Conservation (phyloP, 2,329 filamentous ascomycete species). For the Septoria linicola region DNA sequence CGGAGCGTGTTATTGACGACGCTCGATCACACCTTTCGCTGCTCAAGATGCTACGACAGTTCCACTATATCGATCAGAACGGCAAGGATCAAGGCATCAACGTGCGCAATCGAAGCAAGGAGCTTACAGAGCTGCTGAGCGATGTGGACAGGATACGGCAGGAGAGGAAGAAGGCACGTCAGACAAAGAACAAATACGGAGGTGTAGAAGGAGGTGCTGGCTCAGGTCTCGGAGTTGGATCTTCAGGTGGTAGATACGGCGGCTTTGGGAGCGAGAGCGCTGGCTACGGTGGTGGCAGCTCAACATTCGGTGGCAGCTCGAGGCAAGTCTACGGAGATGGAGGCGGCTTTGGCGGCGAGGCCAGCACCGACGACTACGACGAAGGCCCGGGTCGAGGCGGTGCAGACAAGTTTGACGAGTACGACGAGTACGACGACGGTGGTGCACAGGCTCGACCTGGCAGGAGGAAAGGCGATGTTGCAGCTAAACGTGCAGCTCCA, state of each 20-base stretch:
- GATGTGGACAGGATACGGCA: slow-evolving; percentile 82
- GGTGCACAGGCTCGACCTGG: slow-evolving; percentile 52
- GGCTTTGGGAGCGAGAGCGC: slow-evolving; percentile 82
- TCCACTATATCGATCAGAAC: slow-evolving; percentile 93
- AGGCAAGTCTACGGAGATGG: slow-evolving; percentile 90
- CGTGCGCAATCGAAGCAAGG: slow-evolving; percentile 93
- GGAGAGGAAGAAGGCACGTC: slow-evolving; percentile 81
- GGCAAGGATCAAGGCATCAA: slow-evolving; percentile 99
- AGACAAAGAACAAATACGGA: slow-evolving; percentile 90
- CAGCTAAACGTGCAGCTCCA: slow-evolving; percentile 37
- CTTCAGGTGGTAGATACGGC: slow-evolving; percentile 66
- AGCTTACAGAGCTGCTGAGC: slow-evolving; percentile 86
- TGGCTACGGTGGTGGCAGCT: slow-evolving; percentile 35
- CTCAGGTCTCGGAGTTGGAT: slow-evolving; percentile 53
- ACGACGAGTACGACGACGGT: slow-evolving; percentile 91
- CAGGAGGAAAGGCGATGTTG: slow-evolving; percentile 50
- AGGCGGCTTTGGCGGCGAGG: slow-evolving; percentile 82
- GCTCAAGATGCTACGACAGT: slow-evolving; percentile 96
- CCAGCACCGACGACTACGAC: slow-evolving; percentile 54
- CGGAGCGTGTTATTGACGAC: slow-evolving; percentile 95
- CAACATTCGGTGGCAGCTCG: slow-evolving; percentile 63
- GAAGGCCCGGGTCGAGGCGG: slow-evolving; percentile 64
- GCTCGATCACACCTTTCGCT: slow-evolving; percentile 91
- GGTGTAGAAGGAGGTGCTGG: slow-evolving; percentile 82
- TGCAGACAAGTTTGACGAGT: slow-evolving; percentile 81